Base-by-base conservation (phyloP, 2,329 filamentous ascomycete species). In the Phaeosphaeriaceae sp. region DNA sequence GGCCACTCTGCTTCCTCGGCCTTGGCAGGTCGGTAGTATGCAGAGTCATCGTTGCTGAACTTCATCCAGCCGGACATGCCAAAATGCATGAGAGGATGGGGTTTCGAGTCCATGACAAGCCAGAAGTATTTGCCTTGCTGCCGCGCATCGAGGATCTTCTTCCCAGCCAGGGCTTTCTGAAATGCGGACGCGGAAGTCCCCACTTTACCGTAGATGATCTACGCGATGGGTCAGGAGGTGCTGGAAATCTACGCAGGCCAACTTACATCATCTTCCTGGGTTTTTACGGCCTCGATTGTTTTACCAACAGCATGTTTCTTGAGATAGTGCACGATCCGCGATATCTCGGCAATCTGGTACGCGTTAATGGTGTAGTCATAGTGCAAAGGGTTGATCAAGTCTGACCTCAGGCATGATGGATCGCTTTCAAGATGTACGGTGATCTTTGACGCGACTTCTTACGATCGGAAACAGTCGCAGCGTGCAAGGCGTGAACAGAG, bases 111-210 rank as follows among this genome's bases (percentile, higher is more conserved):
- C 86, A 91, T 91, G 40, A 92, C 88, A 21, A 98, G 83, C 83
- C 95, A 99, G 76, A 99, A 98, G 74, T 98, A 98, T 84, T 98
- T 99, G 10, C 95, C 95, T 75, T 97, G 95, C 58, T 91, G 92
- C 3, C 91, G 91, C 3, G 91, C 91, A 53, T 84, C 85, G 42
- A 85, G 68, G 31, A 90, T 87, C 71, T 88, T 92, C 71, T 91
- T 94, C 4, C 92, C 92, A 3, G 84, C 84, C 71, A 97, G 82
- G 1, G 90, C 88, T 54, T 86, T 84, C 67, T 91, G 83, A 62
- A 99, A 93, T 27, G 89, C 90, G 0, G 86, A 77, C 0, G 89
- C 91, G 19, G 86, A 91, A 0, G 91, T 96, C 27, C 93, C 93
- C 20, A 88, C 93, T 78, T 98, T 97, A 67, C 93, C 93, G 77